A percentile compares a stretch with the other conserved stretches of the same genome.
These are phyloP conservation scores for Aspergillus kassunensis DNA, from an alignment of 495 filamentous ascomycete species.

Conservation along the genomic window DNA sequence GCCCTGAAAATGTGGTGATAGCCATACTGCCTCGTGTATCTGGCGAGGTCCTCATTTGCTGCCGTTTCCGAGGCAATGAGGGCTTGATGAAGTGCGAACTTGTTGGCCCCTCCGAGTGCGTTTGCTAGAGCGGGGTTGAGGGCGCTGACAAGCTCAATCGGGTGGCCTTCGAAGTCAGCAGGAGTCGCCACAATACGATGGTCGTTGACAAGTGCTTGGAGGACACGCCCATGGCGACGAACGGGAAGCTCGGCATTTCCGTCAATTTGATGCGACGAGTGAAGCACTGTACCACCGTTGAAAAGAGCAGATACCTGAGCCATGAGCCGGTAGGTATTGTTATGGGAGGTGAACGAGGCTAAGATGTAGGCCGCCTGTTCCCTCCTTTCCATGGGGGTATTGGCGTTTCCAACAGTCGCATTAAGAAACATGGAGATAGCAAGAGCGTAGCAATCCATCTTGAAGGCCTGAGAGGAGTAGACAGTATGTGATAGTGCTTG, in stretches of 20 bases:
- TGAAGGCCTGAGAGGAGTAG: neutral
- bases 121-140: constrained; percentile 13
- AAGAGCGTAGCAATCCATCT: neutral
- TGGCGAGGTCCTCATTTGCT: constrained; percentile 20
- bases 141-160: constrained; percentile 19
- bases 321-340: constrained; percentile 19
- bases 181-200: constrained; percentile 13
- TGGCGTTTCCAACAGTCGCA: constrained; percentile 1
- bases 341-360: constrained; percentile 10
- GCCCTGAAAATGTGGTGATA: constrained; percentile 24
- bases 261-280: constrained; percentile 17
- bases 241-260: constrained; percentile 11
- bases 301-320: constrained; percentile 18
- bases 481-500: neutral
- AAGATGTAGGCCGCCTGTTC: constrained; percentile 16
- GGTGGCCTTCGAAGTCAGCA: constrained; percentile 23
- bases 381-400: constrained; percentile 1
- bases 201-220: constrained; percentile 11
- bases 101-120: constrained; percentile 1
- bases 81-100: constrained; percentile 12
- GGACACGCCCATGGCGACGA: constrained; percentile 6
- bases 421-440: constrained; percentile 4
- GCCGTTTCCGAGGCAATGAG: constrained; percentile 16
- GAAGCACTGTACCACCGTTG: constrained; percentile 7
- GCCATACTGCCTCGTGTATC: constrained; percentile 14